These are phyloP conservation scores for Violaceomyces palustris DNA, from an alignment of 1,284 basidiomycete genomes.

Conservation along the genomic window DNA sequence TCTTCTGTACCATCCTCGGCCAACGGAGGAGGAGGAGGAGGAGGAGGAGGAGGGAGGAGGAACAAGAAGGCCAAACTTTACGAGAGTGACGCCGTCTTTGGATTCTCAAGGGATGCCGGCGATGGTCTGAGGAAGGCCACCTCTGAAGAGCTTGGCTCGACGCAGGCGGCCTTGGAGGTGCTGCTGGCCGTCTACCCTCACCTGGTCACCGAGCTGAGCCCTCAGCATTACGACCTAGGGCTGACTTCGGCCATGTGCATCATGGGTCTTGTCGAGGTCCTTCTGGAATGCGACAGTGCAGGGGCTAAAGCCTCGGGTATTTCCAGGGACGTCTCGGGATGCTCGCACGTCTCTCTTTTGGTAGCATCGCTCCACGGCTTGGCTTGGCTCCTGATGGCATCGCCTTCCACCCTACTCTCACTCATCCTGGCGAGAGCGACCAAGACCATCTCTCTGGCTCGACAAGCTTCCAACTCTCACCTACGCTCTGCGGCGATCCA, in stretches of 20 bases:
- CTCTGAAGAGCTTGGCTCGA: constrained; percentile 13
- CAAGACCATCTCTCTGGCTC: background rate
- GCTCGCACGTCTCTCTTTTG: constrained; percentile 5
- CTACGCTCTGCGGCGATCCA: too few relatives aligned
- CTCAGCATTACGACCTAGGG: constrained; percentile 21
- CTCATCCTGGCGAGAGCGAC: constrained; percentile 13
- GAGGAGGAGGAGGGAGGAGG: background rate
- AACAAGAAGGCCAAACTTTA: constrained; percentile 29
- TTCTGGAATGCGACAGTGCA: constrained; percentile 14
- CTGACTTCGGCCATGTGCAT: constrained; percentile 12
- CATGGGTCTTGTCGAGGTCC: constrained; percentile 23
- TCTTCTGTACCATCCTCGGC: background rate
- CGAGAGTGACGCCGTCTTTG: constrained; percentile 33
- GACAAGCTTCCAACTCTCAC: too few relatives aligned
- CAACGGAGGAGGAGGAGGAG: background rate
- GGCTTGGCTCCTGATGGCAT: constrained; percentile 10
- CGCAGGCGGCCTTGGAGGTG: constrained; percentile 13
- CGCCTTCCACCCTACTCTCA: constrained; percentile 13
- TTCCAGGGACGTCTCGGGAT: constrained; percentile 3
- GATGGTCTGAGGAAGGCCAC: constrained; percentile 5
- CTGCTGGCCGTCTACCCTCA: constrained; percentile 15
- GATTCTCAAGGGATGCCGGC: constrained; percentile 17
- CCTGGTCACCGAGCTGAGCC: constrained; percentile 14
- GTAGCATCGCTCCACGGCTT: constrained; percentile 4
- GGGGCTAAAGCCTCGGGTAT: background rate